Percentiles rank a stretch among this genome's conserved stretches.
phyloP scores from a whole-genome alignment of 176 grass and related monocot genomes.

The Oryza meridionalis region DNA sequence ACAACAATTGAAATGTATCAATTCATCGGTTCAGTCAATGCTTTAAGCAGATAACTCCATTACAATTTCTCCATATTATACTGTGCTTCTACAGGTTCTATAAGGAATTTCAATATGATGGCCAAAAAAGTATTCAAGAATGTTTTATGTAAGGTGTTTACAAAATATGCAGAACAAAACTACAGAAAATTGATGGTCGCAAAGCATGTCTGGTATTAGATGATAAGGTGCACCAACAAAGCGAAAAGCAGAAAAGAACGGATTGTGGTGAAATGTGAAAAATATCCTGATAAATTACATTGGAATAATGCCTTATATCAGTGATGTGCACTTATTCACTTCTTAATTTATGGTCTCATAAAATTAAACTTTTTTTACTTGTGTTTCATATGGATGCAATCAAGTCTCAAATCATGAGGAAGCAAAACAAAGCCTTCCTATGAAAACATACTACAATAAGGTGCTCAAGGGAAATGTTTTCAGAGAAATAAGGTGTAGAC shows the following conservation, averaged over 20 bases:
- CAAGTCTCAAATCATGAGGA: not conserved
- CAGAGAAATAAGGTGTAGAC: not conserved
- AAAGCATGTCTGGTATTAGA: not conserved
- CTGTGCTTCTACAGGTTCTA: not conserved
- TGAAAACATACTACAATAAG: not conserved
- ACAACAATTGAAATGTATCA: not conserved
- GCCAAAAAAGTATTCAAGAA: not conserved
- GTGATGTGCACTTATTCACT: not conserved
- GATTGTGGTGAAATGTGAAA: not conserved
- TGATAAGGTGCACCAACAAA: conserved; percentile 7
- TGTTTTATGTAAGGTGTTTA: not conserved
- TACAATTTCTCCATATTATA: not conserved
- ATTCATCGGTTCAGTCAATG: not conserved
- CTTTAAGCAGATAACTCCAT: conserved; percentile 2
- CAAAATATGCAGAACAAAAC: not conserved
- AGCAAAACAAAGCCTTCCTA: too few species aligned
- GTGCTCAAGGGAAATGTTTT: conserved; percentile 1
- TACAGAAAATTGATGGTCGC: not conserved
- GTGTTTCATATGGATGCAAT: not conserved
- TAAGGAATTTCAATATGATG: not conserved
- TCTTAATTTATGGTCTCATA: not conserved
- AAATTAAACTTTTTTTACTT: not conserved
- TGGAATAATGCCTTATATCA: not conserved
- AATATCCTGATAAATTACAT: not conserved
- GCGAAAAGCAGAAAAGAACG: not conserved